Evolutionary conservation across 202 grass and related monocot genomes (phyloP), one percentile per base, ranked within the genome.

Genomic region (Setaria italica): DNA sequence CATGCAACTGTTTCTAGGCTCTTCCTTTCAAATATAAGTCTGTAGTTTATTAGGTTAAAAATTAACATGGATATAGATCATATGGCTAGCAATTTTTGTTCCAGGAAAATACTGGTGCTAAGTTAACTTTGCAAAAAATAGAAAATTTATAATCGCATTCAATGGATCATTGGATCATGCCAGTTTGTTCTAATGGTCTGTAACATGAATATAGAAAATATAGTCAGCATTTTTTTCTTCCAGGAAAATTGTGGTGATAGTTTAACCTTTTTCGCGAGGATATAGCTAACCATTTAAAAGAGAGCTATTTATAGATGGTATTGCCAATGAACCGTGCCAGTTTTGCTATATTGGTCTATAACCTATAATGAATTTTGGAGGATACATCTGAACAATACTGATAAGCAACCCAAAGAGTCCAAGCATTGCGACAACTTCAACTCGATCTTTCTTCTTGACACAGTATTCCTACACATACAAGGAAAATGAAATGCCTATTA

Each of bases 401-500:
- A 99, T 63, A 20, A 99, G 57, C 49, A 85, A 48, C 9, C 93
- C 97, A 78, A 92, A 96, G 43, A 91, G 59, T 55, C 88, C 93
- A 78, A 92, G 87, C 97, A 99, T 99, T 6, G 90, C 83, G 0
- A 99, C 76, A 72, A 96, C 77, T 91, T 99, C 93, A 66, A 99
- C 85, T 78, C 68, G 82, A 72, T 95, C 91, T 78, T 90, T 99
- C 67, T 85, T 94, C 72, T 99, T 99, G 21, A 96, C 93, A 76
- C 88, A 92, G 58, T 81, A 90, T 77, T 99, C 97, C 97, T 98
- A 67, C 62, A 86, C 21, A 51, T 17, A 71, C 15, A 66, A 80
- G 57, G 85, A 20, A 80, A 82, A 45, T 41, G 6, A 51, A 84
- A 32, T 77, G 12, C n/a, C 53, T 76, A 43, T 72, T 82, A 45